Percentiles rank a stretch among this genome's conserved stretches.
phyloP scores from a whole-genome alignment of 768 basidiomycete species.

The Suillus discolor region DNA sequence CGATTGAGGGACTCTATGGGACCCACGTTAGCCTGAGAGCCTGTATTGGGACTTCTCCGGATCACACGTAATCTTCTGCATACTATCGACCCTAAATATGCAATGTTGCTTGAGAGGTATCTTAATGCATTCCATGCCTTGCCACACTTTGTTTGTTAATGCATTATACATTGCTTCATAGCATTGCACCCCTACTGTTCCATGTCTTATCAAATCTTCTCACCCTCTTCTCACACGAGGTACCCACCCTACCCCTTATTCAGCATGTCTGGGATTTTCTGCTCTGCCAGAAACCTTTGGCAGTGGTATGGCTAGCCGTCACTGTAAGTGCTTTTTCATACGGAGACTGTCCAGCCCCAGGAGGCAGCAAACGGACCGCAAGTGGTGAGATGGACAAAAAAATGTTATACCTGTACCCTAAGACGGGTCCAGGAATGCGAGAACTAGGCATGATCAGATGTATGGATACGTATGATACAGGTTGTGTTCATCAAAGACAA shows the following conservation, averaged over 20 bases:
- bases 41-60: slow-evolving; percentile 76
- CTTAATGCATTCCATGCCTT: slow-evolving; percentile 20
- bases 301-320: slow-evolving; percentile 79
- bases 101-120: slow-evolving; percentile 68
- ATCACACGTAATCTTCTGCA: slow-evolving; percentile 74
- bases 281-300: slow-evolving; percentile 78
- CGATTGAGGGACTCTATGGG: slow-evolving; percentile 88
- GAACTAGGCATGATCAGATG: too few relatives aligned
- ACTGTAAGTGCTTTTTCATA: slow-evolving; percentile 61
- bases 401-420: too few relatives aligned
- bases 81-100: slow-evolving; percentile 69
- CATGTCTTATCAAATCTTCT: slow-evolving; percentile 89
- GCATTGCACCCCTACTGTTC: slow-evolving; percentile 80
- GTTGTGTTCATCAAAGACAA: too few relatives aligned
- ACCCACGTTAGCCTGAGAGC: slow-evolving; percentile 74
- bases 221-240: slow-evolving; percentile 90
- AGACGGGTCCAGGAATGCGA: too few relatives aligned
- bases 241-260: slow-evolving; percentile 85
- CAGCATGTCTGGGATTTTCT: slow-evolving; percentile 94
- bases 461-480: too few relatives aligned
- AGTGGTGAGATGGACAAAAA: too few relatives aligned
- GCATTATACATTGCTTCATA: slow-evolving; percentile 27
- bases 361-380: too few relatives aligned
- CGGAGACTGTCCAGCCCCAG: too few relatives aligned
- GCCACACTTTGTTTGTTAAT: slow-evolving; percentile 9